A percentile compares a stretch with the other conserved stretches of the same genome.
Evolutionary conservation across 2,329 filamentous ascomycete species (phyloP).

Genomic region (Penicillium sp.): DNA sequence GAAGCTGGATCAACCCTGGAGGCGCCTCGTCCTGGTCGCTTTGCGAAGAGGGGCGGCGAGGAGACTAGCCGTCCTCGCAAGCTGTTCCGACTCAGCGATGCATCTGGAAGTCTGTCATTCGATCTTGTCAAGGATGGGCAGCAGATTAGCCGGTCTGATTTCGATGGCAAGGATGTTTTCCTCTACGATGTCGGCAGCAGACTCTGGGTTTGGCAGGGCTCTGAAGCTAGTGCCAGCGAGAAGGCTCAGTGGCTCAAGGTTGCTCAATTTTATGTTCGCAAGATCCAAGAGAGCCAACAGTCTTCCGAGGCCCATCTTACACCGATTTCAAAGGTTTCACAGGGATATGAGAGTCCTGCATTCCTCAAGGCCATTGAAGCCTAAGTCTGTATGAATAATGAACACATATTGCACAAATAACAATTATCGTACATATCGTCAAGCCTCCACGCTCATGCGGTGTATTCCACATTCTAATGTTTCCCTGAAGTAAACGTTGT

Average conservation of each 20-base stretch:
- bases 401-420: not conserved
- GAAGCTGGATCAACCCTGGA: conserved; percentile 46
- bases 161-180: conserved; percentile 68
- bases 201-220: conserved; percentile 69
- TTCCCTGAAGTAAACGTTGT: too few species aligned
- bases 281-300: conserved; percentile 25
- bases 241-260: conserved; percentile 57
- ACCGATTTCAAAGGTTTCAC: conserved; percentile 33
- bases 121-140: conserved; percentile 59
- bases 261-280: conserved; percentile 31
- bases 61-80: conserved; percentile 38
- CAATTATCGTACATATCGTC: not conserved
- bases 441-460: too few species aligned
- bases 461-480: not conserved
- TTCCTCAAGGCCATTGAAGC: conserved; percentile 28
- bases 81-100: conserved; percentile 65
- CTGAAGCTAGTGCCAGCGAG: conserved; percentile 58
- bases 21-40: conserved; percentile 38
- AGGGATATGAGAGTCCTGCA: conserved; percentile 31
- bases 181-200: conserved; percentile 59
- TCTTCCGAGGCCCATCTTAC: conserved; percentile 24
- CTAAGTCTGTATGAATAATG: conserved; percentile 11
- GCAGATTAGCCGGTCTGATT: conserved; percentile 51
- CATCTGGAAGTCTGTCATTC: conserved; percentile 59
- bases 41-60: conserved; percentile 22